A percentile compares a stretch with the other conserved stretches of the same genome.
Conservation (phyloP, 2,329 filamentous ascomycete genomes). For the Metarhizium guizhouense region DNA sequence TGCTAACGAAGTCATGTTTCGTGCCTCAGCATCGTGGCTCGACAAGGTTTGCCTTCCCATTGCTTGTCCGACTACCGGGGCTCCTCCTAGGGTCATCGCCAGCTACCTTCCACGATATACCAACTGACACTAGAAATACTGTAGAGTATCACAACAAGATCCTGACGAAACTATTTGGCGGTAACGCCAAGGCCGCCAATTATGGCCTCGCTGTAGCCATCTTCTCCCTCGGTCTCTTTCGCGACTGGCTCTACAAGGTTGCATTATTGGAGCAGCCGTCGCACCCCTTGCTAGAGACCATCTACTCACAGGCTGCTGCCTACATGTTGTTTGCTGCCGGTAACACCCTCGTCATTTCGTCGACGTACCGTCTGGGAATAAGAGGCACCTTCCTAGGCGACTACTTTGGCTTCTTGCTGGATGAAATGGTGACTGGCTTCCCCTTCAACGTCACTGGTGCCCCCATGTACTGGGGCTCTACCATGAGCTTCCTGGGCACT, state of each 20-base stretch:
- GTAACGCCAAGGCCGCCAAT: slow-evolving; percentile 71
- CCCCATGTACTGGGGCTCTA: slow-evolving; percentile 95
- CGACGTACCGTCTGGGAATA: slow-evolving; percentile 85
- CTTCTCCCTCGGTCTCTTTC: slow-evolving; percentile 82
- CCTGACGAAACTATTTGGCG: slow-evolving; percentile 78
- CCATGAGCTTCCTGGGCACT: slow-evolving; percentile 83
- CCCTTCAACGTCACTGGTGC: slow-evolving; percentile 87
- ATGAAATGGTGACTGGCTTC: slow-evolving; percentile 86
- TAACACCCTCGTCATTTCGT: slow-evolving; percentile 78
- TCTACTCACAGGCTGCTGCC: slow-evolving; percentile 52
- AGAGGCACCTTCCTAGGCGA: slow-evolving; percentile 96
- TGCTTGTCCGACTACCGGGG: not conserved
- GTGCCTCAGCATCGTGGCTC: slow-evolving; percentile 61
- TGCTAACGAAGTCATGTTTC: slow-evolving; percentile 1
- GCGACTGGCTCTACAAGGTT: slow-evolving; percentile 79
- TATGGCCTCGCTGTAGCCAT: slow-evolving; percentile 84
- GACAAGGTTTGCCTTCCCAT: slow-evolving; percentile 50
- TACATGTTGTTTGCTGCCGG: slow-evolving; percentile 64
- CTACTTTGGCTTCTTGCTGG: slow-evolving; percentile 98
- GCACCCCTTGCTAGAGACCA: slow-evolving; percentile 60
- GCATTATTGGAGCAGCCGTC: slow-evolving; percentile 69
- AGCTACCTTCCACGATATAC: slow-evolving; percentile 13
- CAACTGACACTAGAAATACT: slow-evolving; percentile 6
- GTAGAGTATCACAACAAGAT: slow-evolving; percentile 86
- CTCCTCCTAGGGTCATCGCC: not conserved